These are phyloP conservation scores for Lithohypha guttulata DNA, from an alignment of 2,329 filamentous ascomycete species.

Conservation along the genomic window DNA sequence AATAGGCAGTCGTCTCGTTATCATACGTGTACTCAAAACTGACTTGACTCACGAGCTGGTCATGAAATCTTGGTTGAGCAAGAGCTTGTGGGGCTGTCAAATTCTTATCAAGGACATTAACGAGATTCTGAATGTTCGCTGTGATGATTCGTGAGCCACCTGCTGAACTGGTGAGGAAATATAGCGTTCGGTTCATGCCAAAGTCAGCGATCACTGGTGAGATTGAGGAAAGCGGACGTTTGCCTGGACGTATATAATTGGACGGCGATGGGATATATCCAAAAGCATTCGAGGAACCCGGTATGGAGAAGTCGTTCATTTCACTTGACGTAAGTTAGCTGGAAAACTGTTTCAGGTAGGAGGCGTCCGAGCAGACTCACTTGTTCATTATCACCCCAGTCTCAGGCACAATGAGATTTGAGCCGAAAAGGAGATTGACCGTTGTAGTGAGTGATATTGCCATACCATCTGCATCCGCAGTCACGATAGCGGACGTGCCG, in stretches of 20 bases:
- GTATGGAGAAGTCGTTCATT: conserved; percentile 75
- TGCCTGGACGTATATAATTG: conserved; percentile 72
- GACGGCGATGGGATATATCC: conserved; percentile 68
- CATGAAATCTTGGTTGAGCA: conserved; percentile 59
- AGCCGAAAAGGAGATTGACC: conserved; percentile 77
- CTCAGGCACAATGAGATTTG: conserved; percentile 63
- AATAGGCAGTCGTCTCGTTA: conserved; percentile 50
- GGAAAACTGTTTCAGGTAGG: too few relatives aligned
- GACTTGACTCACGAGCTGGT: conserved; percentile 62
- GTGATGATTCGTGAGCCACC: conserved; percentile 80
- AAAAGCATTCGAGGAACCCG: conserved; percentile 65
- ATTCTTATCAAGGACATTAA: conserved; percentile 58
- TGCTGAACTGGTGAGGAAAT: conserved; percentile 61
- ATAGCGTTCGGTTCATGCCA: conserved; percentile 49
- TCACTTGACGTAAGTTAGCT: too few relatives aligned
- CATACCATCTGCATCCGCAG: conserved; percentile 62
- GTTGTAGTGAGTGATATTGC: conserved; percentile 77
- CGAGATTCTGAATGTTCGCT: conserved; percentile 61
- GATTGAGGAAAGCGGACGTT: conserved; percentile 75
- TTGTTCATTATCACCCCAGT: conserved; percentile 70
- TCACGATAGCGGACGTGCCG: conserved; percentile 45
- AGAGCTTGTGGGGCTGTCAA: conserved; percentile 54
- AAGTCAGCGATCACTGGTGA: conserved; percentile 66
- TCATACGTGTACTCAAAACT: conserved; percentile 60
- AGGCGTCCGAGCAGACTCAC: too few relatives aligned